phyloP scores from a whole-genome alignment of 2,329 filamentous ascomycete species.

The Cercospora sojina region DNA sequence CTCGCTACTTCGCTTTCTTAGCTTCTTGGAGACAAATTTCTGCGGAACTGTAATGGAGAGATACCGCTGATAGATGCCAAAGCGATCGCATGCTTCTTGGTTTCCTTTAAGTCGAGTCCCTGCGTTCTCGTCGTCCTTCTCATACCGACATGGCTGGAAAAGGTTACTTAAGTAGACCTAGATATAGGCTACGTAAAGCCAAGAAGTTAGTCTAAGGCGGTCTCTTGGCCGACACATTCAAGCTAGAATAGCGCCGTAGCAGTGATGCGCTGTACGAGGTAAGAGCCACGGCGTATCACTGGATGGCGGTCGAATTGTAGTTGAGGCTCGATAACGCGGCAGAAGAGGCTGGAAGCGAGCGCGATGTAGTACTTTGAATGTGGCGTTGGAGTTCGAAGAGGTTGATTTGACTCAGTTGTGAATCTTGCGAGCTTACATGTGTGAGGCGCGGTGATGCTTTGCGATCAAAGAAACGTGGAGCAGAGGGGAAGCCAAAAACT shows the following conservation, averaged over 20 bases:
- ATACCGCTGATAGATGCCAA: not conserved
- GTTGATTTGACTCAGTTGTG: not conserved
- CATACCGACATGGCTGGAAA: too few relatives aligned
- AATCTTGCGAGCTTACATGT: not conserved
- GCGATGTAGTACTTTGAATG: not conserved
- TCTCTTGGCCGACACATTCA: not conserved
- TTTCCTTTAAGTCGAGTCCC: too few relatives aligned
- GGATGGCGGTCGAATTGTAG: not conserved
- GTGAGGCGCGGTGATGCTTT: not conserved
- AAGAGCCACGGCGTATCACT: not conserved
- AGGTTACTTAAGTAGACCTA: too few relatives aligned
- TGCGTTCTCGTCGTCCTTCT: too few relatives aligned
- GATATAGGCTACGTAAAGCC: not conserved
- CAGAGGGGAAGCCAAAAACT: not conserved
- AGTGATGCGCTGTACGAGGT: not conserved
- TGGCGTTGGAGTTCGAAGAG: rapidly evolving
- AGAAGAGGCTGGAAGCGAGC: not conserved
- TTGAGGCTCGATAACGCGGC: not conserved
- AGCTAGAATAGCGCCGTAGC: not conserved
- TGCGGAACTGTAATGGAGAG: not conserved
- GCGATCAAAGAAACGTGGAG: not conserved
- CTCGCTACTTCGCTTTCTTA: too few relatives aligned
- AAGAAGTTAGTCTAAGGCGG: not conserved
- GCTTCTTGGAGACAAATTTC: not conserved
- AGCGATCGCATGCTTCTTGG: too few relatives aligned